Evolutionary conservation across 352 stramenopile species (phyloP).

Genomic region (Globisporangium spiculum): DNA sequence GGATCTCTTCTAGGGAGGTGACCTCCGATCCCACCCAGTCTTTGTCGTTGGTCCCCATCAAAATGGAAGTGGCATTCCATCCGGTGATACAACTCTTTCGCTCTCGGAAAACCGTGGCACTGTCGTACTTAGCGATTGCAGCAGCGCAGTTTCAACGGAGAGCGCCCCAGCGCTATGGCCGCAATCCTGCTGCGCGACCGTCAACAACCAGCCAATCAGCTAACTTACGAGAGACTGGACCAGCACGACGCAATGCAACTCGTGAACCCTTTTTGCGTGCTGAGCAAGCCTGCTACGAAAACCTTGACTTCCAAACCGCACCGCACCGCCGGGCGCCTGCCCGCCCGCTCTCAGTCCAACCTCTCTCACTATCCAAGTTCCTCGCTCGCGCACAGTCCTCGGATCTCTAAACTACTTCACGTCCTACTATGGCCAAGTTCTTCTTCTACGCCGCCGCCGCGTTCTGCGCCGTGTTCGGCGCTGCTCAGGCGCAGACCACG

Average conservation of each 20-base stretch:
- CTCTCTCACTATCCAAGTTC: slow-evolving; percentile 11
- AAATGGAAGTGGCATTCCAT: too few relatives aligned
- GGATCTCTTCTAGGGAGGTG: neutral
- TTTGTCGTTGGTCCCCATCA: too few relatives aligned
- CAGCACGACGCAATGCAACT: neutral
- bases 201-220: neutral
- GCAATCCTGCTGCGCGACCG: neutral
- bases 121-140: neutral
- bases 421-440: slow-evolving; percentile 9
- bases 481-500: slow-evolving; percentile 4
- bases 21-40: neutral
- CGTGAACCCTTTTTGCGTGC: neutral
- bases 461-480: neutral
- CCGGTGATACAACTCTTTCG: too few relatives aligned
- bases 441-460: neutral
- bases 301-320: neutral
- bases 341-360: neutral
- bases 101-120: too few relatives aligned
- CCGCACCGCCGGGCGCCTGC: too few relatives aligned
- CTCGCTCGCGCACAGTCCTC: slow-evolving; percentile 1
- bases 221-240: neutral
- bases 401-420: neutral
- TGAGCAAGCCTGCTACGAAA: neutral
- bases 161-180: neutral
- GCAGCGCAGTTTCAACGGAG: neutral